Evolutionary conservation across 1,284 basidiomycete genomes (phyloP).

Genomic region (Tausonia pullulans): DNA sequence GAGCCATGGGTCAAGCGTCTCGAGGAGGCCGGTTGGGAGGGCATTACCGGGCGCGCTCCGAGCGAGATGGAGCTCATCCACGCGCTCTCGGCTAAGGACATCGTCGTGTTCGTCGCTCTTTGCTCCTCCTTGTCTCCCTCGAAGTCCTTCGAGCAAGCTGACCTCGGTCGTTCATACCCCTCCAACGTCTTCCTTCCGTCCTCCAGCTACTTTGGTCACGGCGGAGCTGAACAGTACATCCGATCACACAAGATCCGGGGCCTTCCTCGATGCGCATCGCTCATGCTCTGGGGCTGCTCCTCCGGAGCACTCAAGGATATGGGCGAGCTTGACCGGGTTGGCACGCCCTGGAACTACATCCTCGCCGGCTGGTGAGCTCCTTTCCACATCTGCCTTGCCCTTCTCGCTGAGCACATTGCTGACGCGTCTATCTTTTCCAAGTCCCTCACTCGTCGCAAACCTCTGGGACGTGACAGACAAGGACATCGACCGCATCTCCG

Average conservation of each 20-base stretch:
- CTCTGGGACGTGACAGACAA: conserved; percentile 98
- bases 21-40: conserved; percentile 57
- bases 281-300: conserved; percentile 99
- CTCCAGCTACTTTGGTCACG: conserved; percentile 87
- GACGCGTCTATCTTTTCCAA: conserved; percentile 28
- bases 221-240: conserved; percentile 88
- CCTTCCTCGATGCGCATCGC: conserved; percentile 70
- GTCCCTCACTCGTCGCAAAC: conserved; percentile 85
- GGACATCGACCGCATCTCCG: conserved; percentile 87
- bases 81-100: conserved; percentile 57
- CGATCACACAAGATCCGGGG: conserved; percentile 72
- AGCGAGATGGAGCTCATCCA: conserved; percentile 68
- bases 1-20: conserved; percentile 60
- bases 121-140: not conserved
- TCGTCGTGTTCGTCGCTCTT: conserved; percentile 62
- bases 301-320: conserved; percentile 77
- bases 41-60: conserved; percentile 61
- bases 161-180: not conserved
- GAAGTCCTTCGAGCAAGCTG: not conserved
- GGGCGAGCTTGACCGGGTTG: conserved; percentile 84
- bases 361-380: conserved; percentile 80
- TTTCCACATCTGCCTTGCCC: not conserved
- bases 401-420: not conserved
- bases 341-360: conserved; percentile 90
- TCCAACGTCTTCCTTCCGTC: not conserved